Base-by-base conservation (phyloP, 306 rosid genomes). In the Lotus japonicus region DNA sequence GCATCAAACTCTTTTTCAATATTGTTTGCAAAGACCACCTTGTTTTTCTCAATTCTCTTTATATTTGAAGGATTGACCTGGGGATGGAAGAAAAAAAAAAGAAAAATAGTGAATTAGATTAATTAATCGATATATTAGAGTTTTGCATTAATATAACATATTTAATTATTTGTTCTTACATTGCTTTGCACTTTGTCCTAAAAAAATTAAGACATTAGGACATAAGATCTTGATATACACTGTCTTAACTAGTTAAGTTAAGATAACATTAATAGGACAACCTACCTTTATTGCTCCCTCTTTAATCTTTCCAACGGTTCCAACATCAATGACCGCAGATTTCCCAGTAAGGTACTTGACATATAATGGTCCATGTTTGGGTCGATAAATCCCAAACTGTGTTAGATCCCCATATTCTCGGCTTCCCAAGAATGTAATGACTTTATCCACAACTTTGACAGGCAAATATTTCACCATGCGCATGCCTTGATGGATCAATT, bases 241-340 rank as follows among this genome's bases (percentile, higher is more conserved):
- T 33, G 38, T 33, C 4, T 4, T 33, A 33, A 1, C n/a, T n/a
- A n/a, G n/a, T n/a, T n/a, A n/a, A n/a, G 2, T 18, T n/a, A n/a
- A n/a, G n/a, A n/a, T n/a, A n/a, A n/a, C n/a, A n/a, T n/a, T n/a
- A n/a, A n/a, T n/a, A n/a, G n/a, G n/a, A n/a, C n/a, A n/a, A n/a
- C n/a, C n/a, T n/a, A 83, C 91, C 89, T 80, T 48, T 3, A 89
- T 82, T 11, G 64, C 43, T 28, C 85, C 86, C 0, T 44, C 53
- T 23, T 53, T 72, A 28, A 89, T 86, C 74, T 64, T 84, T 15
- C 1, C 11, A 14, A 82, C 9, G 13, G 85, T 71, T 12, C 95
- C 91, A 38, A 84, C 84, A 8, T 88, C 91, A 11, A 88, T 26
- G 35, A 84, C 73, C 0, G 85, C 81, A 21, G 87, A 38, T 7